These are phyloP conservation scores for Yamadazyma tumulicola DNA, from an alignment of 805 yeast species.

Conservation along the genomic window DNA sequence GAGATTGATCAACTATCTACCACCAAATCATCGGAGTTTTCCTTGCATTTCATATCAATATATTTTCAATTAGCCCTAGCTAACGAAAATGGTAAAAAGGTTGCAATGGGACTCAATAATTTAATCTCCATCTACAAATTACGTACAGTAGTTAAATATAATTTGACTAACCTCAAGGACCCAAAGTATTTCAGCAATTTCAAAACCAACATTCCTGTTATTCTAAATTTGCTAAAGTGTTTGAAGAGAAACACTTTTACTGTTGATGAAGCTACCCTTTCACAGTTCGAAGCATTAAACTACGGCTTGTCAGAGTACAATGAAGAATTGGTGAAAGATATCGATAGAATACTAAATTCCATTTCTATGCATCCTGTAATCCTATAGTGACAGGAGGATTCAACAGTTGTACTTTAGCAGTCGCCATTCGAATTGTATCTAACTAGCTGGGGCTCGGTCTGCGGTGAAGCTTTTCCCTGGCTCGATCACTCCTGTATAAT, in stretches of 20 bases:
- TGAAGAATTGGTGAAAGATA: no score
- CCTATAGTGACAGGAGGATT: no score
- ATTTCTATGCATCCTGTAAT: no score
- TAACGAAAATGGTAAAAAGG: conserved; percentile 14
- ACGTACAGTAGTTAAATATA: conserved; percentile 34
- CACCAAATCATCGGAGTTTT: conserved; percentile 37
- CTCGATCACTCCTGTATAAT: no score
- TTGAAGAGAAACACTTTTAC: conserved; percentile 3
- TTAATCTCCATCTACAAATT: conserved; percentile 34
- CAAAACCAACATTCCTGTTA: conserved; percentile 5
- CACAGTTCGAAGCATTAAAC: conserved; percentile 1
- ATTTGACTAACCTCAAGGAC: conserved; percentile 3
- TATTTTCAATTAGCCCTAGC: conserved; percentile 31
- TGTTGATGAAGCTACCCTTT: conserved; percentile 1
- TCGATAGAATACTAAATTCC: no score
- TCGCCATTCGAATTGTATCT: no score
- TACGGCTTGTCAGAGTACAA: no score
- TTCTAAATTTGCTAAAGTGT: conserved; percentile 1
- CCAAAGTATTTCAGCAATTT: neutral
- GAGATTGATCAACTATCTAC: conserved; percentile 40
- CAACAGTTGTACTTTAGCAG: no score
- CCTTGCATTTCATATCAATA: conserved; percentile 39
- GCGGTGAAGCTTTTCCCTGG: no score
- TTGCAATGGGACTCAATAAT: conserved; percentile 18
- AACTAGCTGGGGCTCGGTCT: no score